These are phyloP conservation scores for Tricholoma bakamatsutake DNA, from an alignment of 768 basidiomycete species.

Conservation along the genomic window DNA sequence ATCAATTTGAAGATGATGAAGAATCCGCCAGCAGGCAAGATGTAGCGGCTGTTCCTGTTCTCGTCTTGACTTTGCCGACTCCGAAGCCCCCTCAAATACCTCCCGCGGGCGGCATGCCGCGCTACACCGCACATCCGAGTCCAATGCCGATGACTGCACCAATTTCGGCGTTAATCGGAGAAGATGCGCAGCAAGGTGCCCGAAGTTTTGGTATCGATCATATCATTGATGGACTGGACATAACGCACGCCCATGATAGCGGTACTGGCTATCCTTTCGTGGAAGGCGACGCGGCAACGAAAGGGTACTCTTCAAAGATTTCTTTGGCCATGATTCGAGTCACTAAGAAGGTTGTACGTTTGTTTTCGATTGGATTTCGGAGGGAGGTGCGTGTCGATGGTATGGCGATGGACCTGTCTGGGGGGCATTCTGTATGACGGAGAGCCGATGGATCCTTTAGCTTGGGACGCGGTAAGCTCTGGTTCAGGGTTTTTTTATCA, in stretches of 20 bases:
- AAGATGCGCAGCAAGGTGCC: neutral
- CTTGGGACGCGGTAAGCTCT: neutral
- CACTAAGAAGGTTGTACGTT: neutral
- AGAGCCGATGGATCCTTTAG: neutral
- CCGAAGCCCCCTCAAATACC: neutral
- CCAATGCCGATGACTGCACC: neutral
- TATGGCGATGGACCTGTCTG: neutral
- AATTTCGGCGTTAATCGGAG: neutral
- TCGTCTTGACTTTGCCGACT: neutral
- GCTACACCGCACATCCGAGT: neutral
- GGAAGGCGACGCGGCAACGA: neutral
- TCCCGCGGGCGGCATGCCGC: neutral
- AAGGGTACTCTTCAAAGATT: neutral
- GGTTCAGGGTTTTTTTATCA: neutral
- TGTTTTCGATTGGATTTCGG: conserved; percentile 5
- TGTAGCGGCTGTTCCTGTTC: neutral
- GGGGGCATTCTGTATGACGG: neutral
- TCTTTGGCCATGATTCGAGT: neutral
- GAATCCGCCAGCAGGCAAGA: neutral
- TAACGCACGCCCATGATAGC: neutral
- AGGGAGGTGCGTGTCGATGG: conserved; percentile 2
- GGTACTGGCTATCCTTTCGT: neutral
- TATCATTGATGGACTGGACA: neutral
- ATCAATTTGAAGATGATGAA: neutral
- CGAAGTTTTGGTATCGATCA: neutral